Percentiles rank a stretch among this genome's conserved stretches.
Conservation (phyloP, 148 eudicot species). For the Pouteria glomerata region DNA sequence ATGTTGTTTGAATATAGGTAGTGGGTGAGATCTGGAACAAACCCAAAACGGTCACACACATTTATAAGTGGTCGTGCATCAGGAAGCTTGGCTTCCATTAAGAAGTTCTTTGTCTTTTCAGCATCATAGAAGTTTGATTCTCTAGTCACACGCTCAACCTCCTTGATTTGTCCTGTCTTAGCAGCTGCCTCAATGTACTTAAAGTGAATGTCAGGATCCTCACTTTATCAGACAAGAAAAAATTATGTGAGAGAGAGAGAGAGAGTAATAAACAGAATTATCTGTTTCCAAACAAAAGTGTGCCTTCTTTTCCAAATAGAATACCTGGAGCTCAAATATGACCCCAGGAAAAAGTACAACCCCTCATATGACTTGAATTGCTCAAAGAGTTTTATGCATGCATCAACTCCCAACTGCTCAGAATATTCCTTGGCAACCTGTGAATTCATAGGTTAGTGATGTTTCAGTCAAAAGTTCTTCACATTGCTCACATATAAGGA, state of each 20-base stretch:
- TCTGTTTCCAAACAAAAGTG: background rate
- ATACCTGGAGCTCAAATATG: conserved; percentile 93
- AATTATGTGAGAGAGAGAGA: background rate
- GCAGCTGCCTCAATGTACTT: conserved; percentile 99
- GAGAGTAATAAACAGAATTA: conserved; percentile 7
- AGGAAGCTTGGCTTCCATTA: conserved; percentile 98
- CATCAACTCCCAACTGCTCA: conserved; percentile 84
- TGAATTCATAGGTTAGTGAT: conserved; percentile 4
- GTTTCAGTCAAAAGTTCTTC: background rate
- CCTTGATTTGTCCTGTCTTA: conserved; percentile 95
- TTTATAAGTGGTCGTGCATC: conserved; percentile 98
- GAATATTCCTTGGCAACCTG: conserved; percentile 98
- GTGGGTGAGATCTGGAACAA: conserved; percentile 95
- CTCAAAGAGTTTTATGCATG: conserved; percentile 92
- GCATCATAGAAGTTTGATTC: conserved; percentile 92
- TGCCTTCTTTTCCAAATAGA: conserved; percentile 1
- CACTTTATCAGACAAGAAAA: conserved; percentile 37
- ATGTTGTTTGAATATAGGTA: conserved; percentile 82
- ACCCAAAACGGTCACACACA: conserved; percentile 94
- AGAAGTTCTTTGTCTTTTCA: conserved; percentile 89
- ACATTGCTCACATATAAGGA: background rate
- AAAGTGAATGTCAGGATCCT: conserved; percentile 95
- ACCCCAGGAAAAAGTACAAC: conserved; percentile 88
- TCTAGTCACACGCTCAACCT: conserved; percentile 95
- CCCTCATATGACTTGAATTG: conserved; percentile 96